These are phyloP conservation scores for Nannochloropsis granulata DNA, from an alignment of 108 stramenopile genomes.

Conservation along the genomic window DNA sequence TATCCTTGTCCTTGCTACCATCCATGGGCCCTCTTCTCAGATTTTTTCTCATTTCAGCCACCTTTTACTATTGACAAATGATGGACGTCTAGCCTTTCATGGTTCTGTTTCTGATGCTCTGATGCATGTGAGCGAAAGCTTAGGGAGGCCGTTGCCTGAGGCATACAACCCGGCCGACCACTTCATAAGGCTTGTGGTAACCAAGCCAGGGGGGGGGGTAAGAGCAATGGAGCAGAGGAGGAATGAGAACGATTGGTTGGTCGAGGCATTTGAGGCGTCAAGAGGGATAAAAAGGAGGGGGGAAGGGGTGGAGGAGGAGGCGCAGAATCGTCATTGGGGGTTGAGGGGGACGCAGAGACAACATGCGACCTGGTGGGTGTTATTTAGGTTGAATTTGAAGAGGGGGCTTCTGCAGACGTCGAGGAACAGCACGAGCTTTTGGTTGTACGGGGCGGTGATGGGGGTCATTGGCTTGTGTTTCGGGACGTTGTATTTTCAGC, in stretches of 20 bases:
- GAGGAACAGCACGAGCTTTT: not conserved
- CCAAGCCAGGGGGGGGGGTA: not conserved
- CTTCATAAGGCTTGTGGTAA: not conserved
- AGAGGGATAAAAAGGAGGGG: not conserved
- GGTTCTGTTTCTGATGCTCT: not conserved
- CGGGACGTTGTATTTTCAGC: not conserved
- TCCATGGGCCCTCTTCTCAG: slow-evolving; percentile 16
- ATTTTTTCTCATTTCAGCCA: not conserved
- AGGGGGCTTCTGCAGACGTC: not conserved
- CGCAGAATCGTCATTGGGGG: not conserved
- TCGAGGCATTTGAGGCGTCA: not conserved
- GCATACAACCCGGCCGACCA: not conserved
- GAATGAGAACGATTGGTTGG: not conserved
- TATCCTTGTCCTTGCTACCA: slow-evolving; percentile 12
- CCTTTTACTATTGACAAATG: not conserved
- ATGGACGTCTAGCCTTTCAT: not conserved
- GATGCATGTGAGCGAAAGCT: not conserved
- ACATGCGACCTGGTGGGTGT: not conserved
- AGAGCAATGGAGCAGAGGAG: not conserved
- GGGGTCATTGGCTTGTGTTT: not conserved
- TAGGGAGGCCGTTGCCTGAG: not conserved
- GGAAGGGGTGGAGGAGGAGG: not conserved
- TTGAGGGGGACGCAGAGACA: not conserved
- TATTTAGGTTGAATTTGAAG: not conserved
- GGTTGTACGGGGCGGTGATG: not conserved